phyloP scores from a whole-genome alignment of 371 early-diverging fungal species.

The Mortierella sp. region DNA sequence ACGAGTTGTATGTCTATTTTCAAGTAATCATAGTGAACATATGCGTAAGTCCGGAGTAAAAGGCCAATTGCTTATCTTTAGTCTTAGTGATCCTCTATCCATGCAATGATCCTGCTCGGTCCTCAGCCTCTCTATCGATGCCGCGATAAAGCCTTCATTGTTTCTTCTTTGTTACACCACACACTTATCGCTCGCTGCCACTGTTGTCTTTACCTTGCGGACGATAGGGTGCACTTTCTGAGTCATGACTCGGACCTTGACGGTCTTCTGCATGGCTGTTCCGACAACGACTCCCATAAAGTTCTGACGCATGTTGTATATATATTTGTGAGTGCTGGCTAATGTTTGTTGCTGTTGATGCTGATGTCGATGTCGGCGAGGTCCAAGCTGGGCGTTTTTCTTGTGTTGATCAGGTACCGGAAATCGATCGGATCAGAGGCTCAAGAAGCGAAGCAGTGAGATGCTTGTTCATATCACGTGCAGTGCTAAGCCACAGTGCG shows the following conservation, averaged over 20 bases:
- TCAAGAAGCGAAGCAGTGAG: background rate
- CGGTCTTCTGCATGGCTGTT: slow-evolving; percentile 92
- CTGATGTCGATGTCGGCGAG: background rate
- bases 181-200: background rate
- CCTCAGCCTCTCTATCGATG: background rate
- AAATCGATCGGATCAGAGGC: background rate
- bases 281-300: slow-evolving; percentile 90
- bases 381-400: slow-evolving; percentile 9
- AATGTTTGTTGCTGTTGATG: background rate
- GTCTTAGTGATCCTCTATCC: no score
- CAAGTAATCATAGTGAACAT: background rate
- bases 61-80: background rate
- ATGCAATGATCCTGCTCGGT: no score
- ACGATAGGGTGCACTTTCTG: slow-evolving; percentile 86
- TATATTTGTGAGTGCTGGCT: background rate
- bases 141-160: background rate
- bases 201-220: slow-evolving; percentile 78
- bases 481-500: background rate
- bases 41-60: background rate
- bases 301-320: slow-evolving; percentile 78
- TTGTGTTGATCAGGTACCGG: slow-evolving; percentile 9
- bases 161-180: background rate
- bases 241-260: slow-evolving; percentile 89
- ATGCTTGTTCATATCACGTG: background rate
- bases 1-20: slow-evolving; percentile 60